A percentile compares a stretch with the other conserved stretches of the same genome.
Evolutionary conservation across 495 filamentous ascomycete genomes (phyloP).

Genomic region (Entonaema liquescens): DNA sequence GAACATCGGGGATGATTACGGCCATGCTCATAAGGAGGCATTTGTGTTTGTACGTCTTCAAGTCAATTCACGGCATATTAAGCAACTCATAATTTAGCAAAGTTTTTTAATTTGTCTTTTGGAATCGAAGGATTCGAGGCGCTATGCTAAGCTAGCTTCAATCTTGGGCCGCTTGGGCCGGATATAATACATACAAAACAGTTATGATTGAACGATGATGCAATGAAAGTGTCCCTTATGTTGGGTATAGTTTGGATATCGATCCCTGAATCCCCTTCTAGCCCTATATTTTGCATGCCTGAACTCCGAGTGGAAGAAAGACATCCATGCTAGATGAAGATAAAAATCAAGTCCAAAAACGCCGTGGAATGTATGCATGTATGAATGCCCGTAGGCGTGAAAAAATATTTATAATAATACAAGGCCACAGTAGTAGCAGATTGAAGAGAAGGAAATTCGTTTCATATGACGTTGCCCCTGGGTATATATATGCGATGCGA

Average conservation of each 20-base stretch:
- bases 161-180: not conserved
- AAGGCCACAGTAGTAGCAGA: conserved; percentile 5
- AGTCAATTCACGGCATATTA: not conserved
- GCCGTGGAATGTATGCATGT: conserved; percentile 15
- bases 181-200: conserved; percentile 6
- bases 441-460: conserved; percentile 5
- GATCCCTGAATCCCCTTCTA: not conserved
- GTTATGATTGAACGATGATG: conserved; percentile 1
- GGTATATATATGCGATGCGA: conserved; percentile 30
- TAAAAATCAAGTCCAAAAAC: conserved; percentile 5
- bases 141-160: conserved; percentile 1
- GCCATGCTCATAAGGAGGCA: not conserved
- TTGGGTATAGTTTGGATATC: not conserved
- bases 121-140: not conserved
- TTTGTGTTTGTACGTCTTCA: not conserved
- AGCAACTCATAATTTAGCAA: not conserved
- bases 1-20: not conserved
- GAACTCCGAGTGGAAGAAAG: not conserved
- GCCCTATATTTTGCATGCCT: not conserved
- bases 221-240: not conserved
- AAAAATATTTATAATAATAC: conserved; percentile 18
- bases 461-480: conserved; percentile 14
- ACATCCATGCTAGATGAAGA: conserved; percentile 8
- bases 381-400: conserved; percentile 7
- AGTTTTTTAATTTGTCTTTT: not conserved